Percentiles rank a stretch among this genome's conserved stretches.
Evolutionary conservation across 805 yeast species (phyloP).

Genomic region (Candida gorgasii): DNA sequence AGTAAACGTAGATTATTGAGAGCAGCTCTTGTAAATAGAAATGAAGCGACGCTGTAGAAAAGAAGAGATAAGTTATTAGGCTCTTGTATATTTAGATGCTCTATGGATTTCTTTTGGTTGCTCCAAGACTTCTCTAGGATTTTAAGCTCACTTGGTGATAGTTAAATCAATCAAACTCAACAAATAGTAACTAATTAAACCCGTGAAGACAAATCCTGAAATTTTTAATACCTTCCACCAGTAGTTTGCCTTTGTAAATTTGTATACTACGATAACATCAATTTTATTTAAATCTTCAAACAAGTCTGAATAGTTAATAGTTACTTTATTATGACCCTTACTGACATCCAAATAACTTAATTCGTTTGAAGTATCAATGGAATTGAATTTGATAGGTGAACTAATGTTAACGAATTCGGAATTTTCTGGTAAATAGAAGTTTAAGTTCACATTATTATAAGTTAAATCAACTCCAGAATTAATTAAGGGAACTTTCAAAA

Average conservation of each 20-base stretch:
- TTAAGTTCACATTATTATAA: constrained; percentile 61
- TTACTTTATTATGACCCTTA: constrained; percentile 75
- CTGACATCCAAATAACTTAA: constrained; percentile 71
- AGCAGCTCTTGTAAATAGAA: no score
- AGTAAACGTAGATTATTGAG: neutral
- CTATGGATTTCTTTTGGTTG: no score
- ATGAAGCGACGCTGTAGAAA: no score
- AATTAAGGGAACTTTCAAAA: constrained; percentile 68
- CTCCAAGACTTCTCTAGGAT: no score
- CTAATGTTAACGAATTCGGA: constrained; percentile 59
- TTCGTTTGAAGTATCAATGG: constrained; percentile 33
- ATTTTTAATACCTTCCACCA: constrained; percentile 67
- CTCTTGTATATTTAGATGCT: constrained; percentile 2
- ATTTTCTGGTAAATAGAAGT: constrained; percentile 84
- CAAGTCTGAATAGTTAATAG: constrained; percentile 58
- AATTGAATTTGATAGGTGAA: constrained; percentile 51
- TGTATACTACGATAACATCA: constrained; percentile 62
- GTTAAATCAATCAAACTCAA: constrained; percentile 36
- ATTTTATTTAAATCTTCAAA: constrained; percentile 65
- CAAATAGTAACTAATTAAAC: constrained; percentile 55
- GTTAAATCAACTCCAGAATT: constrained; percentile 70
- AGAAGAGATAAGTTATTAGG: no score
- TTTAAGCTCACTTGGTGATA: constrained; percentile 6
- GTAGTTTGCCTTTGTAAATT: constrained; percentile 53
- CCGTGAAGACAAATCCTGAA: constrained; percentile 61